Percentiles rank a stretch among this genome's conserved stretches.
Evolutionary conservation across 768 basidiomycete genomes (phyloP).

Genomic region (Suillus paluster): DNA sequence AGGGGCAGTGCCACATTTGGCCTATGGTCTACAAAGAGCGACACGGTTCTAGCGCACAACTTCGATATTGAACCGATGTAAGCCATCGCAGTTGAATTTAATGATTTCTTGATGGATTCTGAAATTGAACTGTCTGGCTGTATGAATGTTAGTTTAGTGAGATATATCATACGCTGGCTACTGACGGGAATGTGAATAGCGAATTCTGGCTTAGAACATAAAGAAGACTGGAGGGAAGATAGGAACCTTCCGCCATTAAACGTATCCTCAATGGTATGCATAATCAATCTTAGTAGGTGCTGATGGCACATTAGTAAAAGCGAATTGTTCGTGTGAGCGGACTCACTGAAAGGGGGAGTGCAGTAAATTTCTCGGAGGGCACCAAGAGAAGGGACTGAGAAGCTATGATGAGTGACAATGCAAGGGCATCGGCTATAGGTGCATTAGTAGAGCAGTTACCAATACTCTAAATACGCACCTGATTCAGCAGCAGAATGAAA

Average conservation of each 20-base stretch:
- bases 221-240: conserved; percentile 42
- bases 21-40: conserved; percentile 39
- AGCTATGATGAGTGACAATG: conserved; percentile 52
- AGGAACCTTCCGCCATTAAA: conserved; percentile 64
- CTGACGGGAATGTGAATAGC: conserved; percentile 24
- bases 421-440: conserved; percentile 47
- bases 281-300: conserved; percentile 38
- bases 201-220: conserved; percentile 25
- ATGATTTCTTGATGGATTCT: conserved; percentile 37
- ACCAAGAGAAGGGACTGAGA: conserved; percentile 65
- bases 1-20: conserved; percentile 32
- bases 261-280: conserved; percentile 54
- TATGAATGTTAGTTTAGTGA: conserved; percentile 11
- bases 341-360: conserved; percentile 58
- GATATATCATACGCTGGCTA: not conserved
- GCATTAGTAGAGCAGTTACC: conserved; percentile 1
- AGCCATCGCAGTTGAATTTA: conserved; percentile 40
- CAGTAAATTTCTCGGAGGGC: conserved; percentile 56
- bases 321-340: conserved; percentile 29
- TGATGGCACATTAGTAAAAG: conserved; percentile 8
- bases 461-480: conserved; percentile 30
- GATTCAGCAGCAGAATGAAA: conserved; percentile 58
- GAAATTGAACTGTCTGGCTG: conserved; percentile 41
- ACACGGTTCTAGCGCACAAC: conserved; percentile 39
- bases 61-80: conserved; percentile 47